A percentile compares a stretch with the other conserved stretches of the same genome.
Evolutionary conservation across 345 rosid genomes (phyloP).

Genomic region (Fremontodendron californicum): DNA sequence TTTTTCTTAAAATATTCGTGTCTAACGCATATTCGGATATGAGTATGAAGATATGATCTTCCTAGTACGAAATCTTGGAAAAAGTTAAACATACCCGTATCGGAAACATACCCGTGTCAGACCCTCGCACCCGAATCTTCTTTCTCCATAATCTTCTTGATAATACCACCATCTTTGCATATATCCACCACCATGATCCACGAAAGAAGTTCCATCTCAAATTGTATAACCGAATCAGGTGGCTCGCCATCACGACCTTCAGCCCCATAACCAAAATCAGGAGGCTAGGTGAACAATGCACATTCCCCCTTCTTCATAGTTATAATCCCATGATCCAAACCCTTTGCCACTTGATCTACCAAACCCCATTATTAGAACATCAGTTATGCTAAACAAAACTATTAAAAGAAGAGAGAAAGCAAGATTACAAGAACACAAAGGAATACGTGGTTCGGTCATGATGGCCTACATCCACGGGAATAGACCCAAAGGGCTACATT

Average conservation of each 20-base stretch:
- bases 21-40: too few species aligned
- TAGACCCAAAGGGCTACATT: too few species aligned
- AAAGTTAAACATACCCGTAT: too few species aligned
- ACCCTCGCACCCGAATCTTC: too few species aligned
- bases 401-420: too few species aligned
- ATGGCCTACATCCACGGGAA: too few species aligned
- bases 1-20: too few species aligned
- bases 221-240: constrained; percentile 37
- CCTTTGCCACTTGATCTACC: constrained; percentile 41
- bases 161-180: constrained; percentile 50
- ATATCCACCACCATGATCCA: constrained; percentile 56
- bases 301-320: constrained; percentile 56
- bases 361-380: constrained; percentile 4
- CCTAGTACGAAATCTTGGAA: too few species aligned
- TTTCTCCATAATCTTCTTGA: constrained; percentile 54
- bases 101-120: too few species aligned
- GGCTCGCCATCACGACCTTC: constrained; percentile 39
- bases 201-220: constrained; percentile 51
- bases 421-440: too few species aligned
- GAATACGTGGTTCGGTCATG: too few species aligned
- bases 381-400: not conserved
- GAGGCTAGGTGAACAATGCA: constrained; percentile 51
- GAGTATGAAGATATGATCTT: too few species aligned
- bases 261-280: constrained; percentile 44
- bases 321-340: constrained; percentile 46